Evolutionary conservation across 768 basidiomycete species (phyloP).

Genomic region (Trametes cinnabarina): DNA sequence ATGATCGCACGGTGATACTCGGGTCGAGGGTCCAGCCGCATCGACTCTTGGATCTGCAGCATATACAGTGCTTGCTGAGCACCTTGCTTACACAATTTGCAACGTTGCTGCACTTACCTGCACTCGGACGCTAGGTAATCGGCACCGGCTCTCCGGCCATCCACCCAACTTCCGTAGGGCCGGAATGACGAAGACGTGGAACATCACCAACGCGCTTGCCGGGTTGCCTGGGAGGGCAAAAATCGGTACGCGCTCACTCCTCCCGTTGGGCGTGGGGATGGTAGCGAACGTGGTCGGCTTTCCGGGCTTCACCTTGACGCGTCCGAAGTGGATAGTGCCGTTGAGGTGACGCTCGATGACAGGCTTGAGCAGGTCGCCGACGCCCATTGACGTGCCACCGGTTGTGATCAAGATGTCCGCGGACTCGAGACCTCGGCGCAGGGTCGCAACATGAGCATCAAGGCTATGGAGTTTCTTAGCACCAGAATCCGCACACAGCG

Average conservation of each 20-base stretch:
- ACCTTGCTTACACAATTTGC: neutral
- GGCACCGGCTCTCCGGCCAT: slow-evolving; percentile 50
- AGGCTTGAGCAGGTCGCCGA: slow-evolving; percentile 83
- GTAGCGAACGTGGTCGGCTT: slow-evolving; percentile 92
- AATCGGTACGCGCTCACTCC: slow-evolving; percentile 48
- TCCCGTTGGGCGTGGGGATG: slow-evolving; percentile 45
- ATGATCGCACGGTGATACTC: slow-evolving; percentile 84
- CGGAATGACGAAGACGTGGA: slow-evolving; percentile 81
- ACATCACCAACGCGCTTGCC: slow-evolving; percentile 82
- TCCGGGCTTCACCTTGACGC: slow-evolving; percentile 70
- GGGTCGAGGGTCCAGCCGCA: slow-evolving; percentile 69
- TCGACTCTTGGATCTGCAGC: slow-evolving; percentile 51
- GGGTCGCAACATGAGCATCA: slow-evolving; percentile 52
- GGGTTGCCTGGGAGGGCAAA: slow-evolving; percentile 92
- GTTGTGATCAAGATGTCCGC: slow-evolving; percentile 83
- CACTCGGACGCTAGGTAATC: slow-evolving; percentile 62
- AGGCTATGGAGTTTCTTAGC: slow-evolving; percentile 38
- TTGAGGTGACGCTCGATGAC: slow-evolving; percentile 76
- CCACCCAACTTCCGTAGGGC: slow-evolving; percentile 73
- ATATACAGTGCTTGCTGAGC: neutral
- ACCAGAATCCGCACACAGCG: neutral
- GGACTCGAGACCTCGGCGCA: slow-evolving; percentile 52
- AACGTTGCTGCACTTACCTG: slow-evolving; percentile 44
- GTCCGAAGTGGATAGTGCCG: slow-evolving; percentile 82
- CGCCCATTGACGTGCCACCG: slow-evolving; percentile 91